Percentiles rank a stretch among this genome's conserved stretches.
Conservation (phyloP, 768 basidiomycete genomes). For the Xanthoconium stramineum region DNA sequence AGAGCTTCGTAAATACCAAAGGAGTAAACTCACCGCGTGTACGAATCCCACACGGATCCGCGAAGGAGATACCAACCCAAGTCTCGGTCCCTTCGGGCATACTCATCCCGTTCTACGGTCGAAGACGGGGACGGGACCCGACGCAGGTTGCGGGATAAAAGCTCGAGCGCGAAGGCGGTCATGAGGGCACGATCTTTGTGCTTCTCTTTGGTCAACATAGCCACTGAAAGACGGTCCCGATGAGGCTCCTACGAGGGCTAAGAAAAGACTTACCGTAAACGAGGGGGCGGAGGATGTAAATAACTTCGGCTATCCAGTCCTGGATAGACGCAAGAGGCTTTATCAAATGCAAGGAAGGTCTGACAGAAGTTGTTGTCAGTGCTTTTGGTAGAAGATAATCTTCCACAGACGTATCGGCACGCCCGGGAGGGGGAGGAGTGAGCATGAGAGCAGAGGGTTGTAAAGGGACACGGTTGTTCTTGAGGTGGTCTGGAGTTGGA, state of each 20-base stretch:
- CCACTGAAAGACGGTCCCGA: constrained; percentile 13
- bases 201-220: constrained; percentile 22
- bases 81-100: constrained; percentile 78
- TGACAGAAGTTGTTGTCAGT: constrained; percentile 67
- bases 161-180: constrained; percentile 61
- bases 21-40: constrained; percentile 54
- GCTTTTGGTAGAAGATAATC: constrained; percentile 84
- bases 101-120: constrained; percentile 68
- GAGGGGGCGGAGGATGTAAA: constrained; percentile 73
- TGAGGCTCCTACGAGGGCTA: constrained; percentile 10
- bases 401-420: constrained; percentile 60
- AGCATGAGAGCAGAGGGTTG: constrained; percentile 59
- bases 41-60: constrained; percentile 80
- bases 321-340: constrained; percentile 55
- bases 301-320: constrained; percentile 71
- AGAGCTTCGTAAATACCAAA: background rate
- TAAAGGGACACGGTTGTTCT: constrained; percentile 71
- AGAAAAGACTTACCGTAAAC: constrained; percentile 58
- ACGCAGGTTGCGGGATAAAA: constrained; percentile 73
- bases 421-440: constrained; percentile 46
- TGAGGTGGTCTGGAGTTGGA: constrained; percentile 74
- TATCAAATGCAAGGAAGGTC: constrained; percentile 65
- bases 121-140: constrained; percentile 60
- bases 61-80: constrained; percentile 83
- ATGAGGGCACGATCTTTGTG: constrained; percentile 57